Conservation (phyloP, 371 early-diverging fungal species). For the Lichtheimia ornata region DNA sequence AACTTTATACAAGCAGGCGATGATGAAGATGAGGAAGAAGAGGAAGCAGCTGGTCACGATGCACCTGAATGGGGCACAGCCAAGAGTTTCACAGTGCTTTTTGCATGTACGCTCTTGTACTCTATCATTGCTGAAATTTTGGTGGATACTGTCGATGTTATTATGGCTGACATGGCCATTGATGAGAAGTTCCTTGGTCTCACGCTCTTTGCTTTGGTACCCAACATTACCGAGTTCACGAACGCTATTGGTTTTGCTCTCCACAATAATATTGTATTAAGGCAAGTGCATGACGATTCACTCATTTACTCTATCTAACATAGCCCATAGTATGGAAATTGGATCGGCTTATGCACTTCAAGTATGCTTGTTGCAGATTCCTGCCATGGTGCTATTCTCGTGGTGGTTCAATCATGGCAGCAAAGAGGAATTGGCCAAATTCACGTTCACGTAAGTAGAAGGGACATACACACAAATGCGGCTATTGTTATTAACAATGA, state of each 20-base stretch:
- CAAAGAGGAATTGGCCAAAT: constrained; percentile 33
- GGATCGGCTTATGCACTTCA: constrained; percentile 96
- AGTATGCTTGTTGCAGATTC: constrained; percentile 93
- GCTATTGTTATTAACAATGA: neutral
- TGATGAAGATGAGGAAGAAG: constrained; percentile 64
- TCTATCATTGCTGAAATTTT: constrained; percentile 87
- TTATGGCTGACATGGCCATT: constrained; percentile 64
- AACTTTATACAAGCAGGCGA: constrained; percentile 49
- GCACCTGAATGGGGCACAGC: constrained; percentile 89
- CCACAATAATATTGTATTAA: constrained; percentile 88
- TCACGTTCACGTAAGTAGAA: constrained; percentile 42
- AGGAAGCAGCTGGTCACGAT: constrained; percentile 85
- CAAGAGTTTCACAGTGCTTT: constrained; percentile 79
- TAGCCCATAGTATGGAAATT: constrained; percentile 75
- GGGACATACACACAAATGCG: neutral
- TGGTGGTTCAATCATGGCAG: constrained; percentile 62
- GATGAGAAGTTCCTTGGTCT: constrained; percentile 91
- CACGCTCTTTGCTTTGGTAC: constrained; percentile 93
- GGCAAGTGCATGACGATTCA: constrained; percentile 27
- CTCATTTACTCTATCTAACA: constrained; percentile 7
- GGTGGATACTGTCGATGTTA: constrained; percentile 75
- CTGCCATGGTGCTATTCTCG: constrained; percentile 88
- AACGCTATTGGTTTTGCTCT: constrained; percentile 96
- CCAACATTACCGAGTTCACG: constrained; percentile 94
- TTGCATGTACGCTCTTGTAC: constrained; percentile 84